phyloP scores from a whole-genome alignment of 2,329 filamentous ascomycete genomes.

The Microcyclospora tardicrescens region DNA sequence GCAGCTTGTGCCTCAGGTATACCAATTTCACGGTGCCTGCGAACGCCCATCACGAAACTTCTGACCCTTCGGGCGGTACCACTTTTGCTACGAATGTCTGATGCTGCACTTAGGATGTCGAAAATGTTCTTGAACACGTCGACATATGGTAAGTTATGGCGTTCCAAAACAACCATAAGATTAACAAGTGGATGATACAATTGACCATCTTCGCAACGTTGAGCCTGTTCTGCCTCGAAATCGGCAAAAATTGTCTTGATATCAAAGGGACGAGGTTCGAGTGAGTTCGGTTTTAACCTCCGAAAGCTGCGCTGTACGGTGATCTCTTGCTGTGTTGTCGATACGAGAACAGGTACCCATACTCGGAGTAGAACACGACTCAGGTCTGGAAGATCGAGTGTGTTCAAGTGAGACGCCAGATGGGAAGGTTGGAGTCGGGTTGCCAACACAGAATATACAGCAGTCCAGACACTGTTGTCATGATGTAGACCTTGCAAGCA shows the following conservation, averaged over 20 bases:
- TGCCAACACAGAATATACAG: constrained; percentile 2
- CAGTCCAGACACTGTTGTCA: neutral
- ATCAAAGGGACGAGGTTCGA: neutral
- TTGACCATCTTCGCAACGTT: too few relatives aligned
- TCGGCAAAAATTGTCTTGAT: neutral
- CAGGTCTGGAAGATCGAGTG: too few relatives aligned
- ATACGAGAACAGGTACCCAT: neutral
- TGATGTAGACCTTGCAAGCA: too few relatives aligned
- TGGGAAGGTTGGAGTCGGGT: neutral
- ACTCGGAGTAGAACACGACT: too few relatives aligned
- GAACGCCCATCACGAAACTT: neutral
- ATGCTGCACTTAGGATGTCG: constrained; percentile 1
- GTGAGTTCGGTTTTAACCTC: neutral
- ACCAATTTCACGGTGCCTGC: constrained; percentile 2
- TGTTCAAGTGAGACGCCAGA: too few relatives aligned
- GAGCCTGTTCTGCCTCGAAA: neutral
- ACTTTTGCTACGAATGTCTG: neutral
- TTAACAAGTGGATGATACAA: constrained; percentile 1
- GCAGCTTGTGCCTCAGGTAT: constrained; percentile 5
- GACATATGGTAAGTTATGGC: constrained; percentile 2
- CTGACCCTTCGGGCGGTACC: neutral
- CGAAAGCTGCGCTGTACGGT: neutral
- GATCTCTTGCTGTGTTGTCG: neutral
- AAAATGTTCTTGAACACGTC: constrained; percentile 6
- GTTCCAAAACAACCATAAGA: constrained; percentile 2